Conservation (phyloP, 805 yeast species). For the Monosporozyma aquatica region DNA sequence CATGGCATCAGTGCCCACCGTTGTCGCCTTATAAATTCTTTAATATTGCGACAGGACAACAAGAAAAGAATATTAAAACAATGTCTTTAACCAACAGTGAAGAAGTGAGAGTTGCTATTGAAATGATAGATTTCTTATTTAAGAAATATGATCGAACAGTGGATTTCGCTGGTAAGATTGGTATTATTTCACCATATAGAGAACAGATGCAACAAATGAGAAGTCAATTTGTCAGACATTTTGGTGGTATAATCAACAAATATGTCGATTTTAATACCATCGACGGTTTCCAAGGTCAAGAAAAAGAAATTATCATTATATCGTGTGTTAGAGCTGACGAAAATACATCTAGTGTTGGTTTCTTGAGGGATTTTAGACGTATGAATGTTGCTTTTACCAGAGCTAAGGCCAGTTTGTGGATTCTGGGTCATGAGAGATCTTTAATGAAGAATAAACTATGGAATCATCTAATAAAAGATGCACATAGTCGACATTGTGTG, state of each 20-base stretch:
- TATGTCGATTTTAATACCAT: conserved; percentile 86
- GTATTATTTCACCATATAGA: conserved; percentile 90
- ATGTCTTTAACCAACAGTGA: conserved; percentile 60
- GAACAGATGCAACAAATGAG: conserved; percentile 65
- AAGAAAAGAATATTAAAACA: conserved; percentile 53
- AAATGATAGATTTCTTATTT: conserved; percentile 50
- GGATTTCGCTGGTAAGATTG: conserved; percentile 65
- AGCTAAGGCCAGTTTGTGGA: conserved; percentile 88
- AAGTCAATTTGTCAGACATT: conserved; percentile 45
- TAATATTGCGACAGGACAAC: conserved; percentile 55
- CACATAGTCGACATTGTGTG: conserved; percentile 38
- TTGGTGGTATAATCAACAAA: conserved; percentile 53
- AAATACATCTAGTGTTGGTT: conserved; percentile 57
- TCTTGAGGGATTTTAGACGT: conserved; percentile 82
- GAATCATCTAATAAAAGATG: conserved; percentile 61
- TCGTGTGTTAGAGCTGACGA: conserved; percentile 90
- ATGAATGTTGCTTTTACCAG: conserved; percentile 97
- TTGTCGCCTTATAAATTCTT: conserved; percentile 75
- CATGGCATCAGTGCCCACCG: conserved; percentile 59
- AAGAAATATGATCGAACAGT: conserved; percentile 34
- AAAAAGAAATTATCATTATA: conserved; percentile 81
- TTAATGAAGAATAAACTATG: conserved; percentile 61
- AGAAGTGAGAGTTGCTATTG: conserved; percentile 70
- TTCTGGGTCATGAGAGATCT: conserved; percentile 70
- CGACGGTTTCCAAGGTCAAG: conserved; percentile 98